Percentiles rank a stretch among this genome's conserved stretches.
phyloP scores from a whole-genome alignment of 108 stramenopile genomes.

The Fistulifera pelliculosa region DNA sequence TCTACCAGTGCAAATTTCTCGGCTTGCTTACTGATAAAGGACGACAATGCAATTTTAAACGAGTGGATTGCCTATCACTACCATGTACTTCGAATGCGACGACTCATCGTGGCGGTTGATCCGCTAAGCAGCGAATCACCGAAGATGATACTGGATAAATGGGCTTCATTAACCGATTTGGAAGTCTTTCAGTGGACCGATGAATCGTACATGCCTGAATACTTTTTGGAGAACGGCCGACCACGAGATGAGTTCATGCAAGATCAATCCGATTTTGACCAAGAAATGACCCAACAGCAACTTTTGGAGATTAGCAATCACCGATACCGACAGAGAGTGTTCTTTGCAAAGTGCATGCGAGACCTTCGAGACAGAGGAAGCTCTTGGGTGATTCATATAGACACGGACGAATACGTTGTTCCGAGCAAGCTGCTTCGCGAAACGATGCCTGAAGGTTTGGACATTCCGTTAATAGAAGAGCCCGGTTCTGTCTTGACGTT shows the following conservation, averaged over 20 bases:
- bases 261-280: slow-evolving; percentile 3
- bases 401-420: slow-evolving; percentile 55
- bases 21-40: slow-evolving; percentile 28
- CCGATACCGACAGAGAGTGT: slow-evolving; percentile 19
- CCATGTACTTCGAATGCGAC: slow-evolving; percentile 18
- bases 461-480: slow-evolving; percentile 8
- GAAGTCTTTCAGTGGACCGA: slow-evolving; percentile 19
- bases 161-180: slow-evolving; percentile 20
- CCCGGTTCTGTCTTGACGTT: slow-evolving; percentile 14
- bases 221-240: slow-evolving; percentile 12
- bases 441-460: slow-evolving; percentile 1
- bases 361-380: not conserved
- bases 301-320: slow-evolving; percentile 13
- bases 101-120: slow-evolving; percentile 25
- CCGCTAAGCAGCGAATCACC: slow-evolving; percentile 20
- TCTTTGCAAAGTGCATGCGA: slow-evolving; percentile 11
- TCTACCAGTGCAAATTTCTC: slow-evolving; percentile 14
- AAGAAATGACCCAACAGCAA: not conserved
- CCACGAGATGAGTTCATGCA: slow-evolving; percentile 5
- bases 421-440: slow-evolving; percentile 15
- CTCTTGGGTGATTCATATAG: slow-evolving; percentile 49
- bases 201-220: slow-evolving; percentile 31
- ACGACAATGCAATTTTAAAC: slow-evolving; percentile 30
- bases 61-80: slow-evolving; percentile 53
- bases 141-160: slow-evolving; percentile 14